phyloP scores from a whole-genome alignment of 2,329 filamentous ascomycete genomes.

The Leptosphaerulina australis region DNA sequence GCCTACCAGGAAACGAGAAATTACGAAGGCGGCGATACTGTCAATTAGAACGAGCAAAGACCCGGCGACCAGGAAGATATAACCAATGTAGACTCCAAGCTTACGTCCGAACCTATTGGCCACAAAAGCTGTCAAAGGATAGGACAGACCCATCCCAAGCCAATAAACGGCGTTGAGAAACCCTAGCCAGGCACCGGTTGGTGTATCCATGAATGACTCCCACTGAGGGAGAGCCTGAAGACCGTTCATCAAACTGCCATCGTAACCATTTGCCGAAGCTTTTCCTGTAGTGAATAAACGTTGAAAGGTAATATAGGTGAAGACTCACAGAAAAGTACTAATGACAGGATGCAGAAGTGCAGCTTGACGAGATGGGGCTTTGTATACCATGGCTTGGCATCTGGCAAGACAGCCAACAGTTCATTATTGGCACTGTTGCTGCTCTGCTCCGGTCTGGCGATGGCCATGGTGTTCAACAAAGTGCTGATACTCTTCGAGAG shows the following conservation, averaged over 20 bases:
- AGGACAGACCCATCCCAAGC: slow-evolving; percentile 35
- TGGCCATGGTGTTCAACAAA: slow-evolving; percentile 1
- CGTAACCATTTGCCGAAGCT: slow-evolving; percentile 36
- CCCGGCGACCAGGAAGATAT: slow-evolving; percentile 42
- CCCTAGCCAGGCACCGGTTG: slow-evolving; percentile 19
- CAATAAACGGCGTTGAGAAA: slow-evolving; percentile 15
- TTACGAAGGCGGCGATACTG: slow-evolving; percentile 39
- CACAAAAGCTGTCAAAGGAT: slow-evolving; percentile 37
- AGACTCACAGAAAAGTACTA: slow-evolving; percentile 12
- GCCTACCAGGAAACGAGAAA: slow-evolving; percentile 49
- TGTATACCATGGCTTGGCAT: slow-evolving; percentile 15
- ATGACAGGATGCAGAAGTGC: slow-evolving; percentile 14
- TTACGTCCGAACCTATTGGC: slow-evolving; percentile 48
- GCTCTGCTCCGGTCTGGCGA: neutral
- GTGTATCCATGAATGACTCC: slow-evolving; percentile 24
- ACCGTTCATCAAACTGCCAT: slow-evolving; percentile 40
- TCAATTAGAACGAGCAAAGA: slow-evolving; percentile 30
- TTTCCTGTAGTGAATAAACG: neutral
- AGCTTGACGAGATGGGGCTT: slow-evolving; percentile 16
- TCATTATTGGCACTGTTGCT: slow-evolving; percentile 2
- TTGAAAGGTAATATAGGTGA: neutral
- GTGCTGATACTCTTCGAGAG: neutral
- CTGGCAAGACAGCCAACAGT: slow-evolving; percentile 11
- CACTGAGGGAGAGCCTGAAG: slow-evolving; percentile 30
- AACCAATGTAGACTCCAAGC: slow-evolving; percentile 39